Evolutionary conservation across 805 yeast genomes (phyloP).

Genomic region (Cyberlindnera misumaiensis): DNA sequence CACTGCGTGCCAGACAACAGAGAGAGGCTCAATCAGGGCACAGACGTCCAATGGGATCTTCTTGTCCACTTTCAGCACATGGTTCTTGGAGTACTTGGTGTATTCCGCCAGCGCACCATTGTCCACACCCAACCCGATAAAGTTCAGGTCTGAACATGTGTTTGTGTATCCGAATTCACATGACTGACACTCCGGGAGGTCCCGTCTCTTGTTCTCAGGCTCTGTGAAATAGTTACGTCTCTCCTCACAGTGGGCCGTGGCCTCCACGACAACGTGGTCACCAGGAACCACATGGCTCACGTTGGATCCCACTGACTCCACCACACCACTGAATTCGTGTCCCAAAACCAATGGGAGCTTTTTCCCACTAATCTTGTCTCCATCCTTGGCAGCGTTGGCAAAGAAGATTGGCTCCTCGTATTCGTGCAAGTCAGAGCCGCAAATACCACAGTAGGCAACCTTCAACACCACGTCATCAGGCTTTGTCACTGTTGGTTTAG

Average conservation of each 20-base stretch:
- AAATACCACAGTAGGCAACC: constrained; percentile 46
- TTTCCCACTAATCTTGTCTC: constrained; percentile 23
- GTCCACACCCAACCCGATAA: constrained; percentile 43
- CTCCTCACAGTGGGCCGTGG: constrained; percentile 38
- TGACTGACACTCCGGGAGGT: constrained; percentile 31
- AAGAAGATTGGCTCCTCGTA: constrained; percentile 56
- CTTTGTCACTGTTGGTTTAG: constrained; percentile 29
- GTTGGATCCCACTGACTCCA: constrained; percentile 43
- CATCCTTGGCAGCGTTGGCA: constrained; percentile 36
- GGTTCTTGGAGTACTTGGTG: constrained; percentile 32
- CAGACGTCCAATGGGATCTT: constrained; percentile 44
- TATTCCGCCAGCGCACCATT: constrained; percentile 43
- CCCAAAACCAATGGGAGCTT: constrained; percentile 55
- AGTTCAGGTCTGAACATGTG: constrained; percentile 36
- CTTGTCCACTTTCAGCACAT: constrained; percentile 34
- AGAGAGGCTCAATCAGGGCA: constrained; percentile 50
- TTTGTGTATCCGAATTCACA: constrained; percentile 39
- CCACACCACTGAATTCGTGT: constrained; percentile 57
- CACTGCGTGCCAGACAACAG: constrained; percentile 56
- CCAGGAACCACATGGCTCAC: constrained; percentile 45
- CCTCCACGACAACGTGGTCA: constrained; percentile 51
- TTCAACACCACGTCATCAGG: constrained; percentile 38
- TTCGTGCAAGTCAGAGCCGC: constrained; percentile 59
- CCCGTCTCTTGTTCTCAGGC: constrained; percentile 13
- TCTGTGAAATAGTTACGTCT: constrained; percentile 25